phyloP scores from a whole-genome alignment of 495 filamentous ascomycete genomes.

The Aspergillus baeticus region DNA sequence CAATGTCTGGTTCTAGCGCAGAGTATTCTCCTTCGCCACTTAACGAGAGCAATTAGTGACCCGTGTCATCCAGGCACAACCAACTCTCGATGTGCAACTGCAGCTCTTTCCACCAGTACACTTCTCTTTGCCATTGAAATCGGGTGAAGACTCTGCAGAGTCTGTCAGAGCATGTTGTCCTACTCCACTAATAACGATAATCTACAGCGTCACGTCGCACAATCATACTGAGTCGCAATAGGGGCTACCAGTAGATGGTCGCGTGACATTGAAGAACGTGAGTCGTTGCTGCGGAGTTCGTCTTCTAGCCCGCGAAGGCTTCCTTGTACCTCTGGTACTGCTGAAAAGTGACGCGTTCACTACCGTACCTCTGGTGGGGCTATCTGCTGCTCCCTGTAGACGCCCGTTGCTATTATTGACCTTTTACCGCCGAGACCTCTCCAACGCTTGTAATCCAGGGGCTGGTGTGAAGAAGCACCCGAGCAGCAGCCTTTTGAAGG shows the following conservation, averaged over 20 bases:
- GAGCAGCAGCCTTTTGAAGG: too few species aligned
- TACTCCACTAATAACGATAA: not conserved
- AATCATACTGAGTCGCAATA: not conserved
- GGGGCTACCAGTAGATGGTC: not conserved
- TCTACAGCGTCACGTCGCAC: not conserved
- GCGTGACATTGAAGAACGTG: not conserved
- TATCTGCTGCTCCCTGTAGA: not conserved
- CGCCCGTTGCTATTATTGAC: not conserved
- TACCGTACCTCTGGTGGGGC: not conserved
- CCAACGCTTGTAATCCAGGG: not conserved
- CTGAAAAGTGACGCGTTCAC: too few species aligned
- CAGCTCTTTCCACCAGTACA: too few species aligned
- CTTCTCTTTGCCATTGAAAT: too few species aligned
- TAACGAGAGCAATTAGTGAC: too few species aligned
- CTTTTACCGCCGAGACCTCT: too few species aligned
- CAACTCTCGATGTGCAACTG: too few species aligned
- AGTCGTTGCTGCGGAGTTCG: not conserved
- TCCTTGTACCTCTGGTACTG: too few species aligned
- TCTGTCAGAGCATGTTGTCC: not conserved
- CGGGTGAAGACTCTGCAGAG: not conserved
- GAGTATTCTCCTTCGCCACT: too few species aligned
- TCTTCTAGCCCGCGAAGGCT: not conserved
- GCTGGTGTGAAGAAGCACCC: not conserved
- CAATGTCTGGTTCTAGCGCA: too few species aligned
- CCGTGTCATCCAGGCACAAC: too few species aligned